phyloP scores from a whole-genome alignment of 192 early-diverging fungal species.

The Umbelopsis isabellina region DNA sequence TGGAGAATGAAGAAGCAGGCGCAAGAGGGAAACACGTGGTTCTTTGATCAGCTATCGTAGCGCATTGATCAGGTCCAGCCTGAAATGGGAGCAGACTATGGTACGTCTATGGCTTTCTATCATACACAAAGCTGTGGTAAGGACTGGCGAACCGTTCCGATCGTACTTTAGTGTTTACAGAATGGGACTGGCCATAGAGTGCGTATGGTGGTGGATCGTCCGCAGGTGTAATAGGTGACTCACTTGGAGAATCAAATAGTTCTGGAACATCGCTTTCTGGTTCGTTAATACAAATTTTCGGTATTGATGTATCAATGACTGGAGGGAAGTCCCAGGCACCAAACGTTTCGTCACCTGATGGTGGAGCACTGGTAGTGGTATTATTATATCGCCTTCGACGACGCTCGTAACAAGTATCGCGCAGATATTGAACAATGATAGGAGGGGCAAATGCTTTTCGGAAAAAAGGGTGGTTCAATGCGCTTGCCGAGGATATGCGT shows the following conservation, averaged over 20 bases:
- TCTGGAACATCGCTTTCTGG: not conserved
- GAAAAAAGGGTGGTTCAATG: slow-evolving; percentile 31
- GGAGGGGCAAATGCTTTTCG: slow-evolving; percentile 8
- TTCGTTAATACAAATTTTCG: not conserved
- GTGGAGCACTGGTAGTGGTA: not conserved
- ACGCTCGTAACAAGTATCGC: slow-evolving; percentile 15
- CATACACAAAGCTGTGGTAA: too few species aligned
- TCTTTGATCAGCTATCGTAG: too few species aligned
- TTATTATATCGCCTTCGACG: not conserved
- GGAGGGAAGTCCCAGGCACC: slow-evolving; percentile 19
- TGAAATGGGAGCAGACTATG: too few species aligned
- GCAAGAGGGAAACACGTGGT: too few species aligned
- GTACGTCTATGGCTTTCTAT: too few species aligned
- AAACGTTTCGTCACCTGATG: not conserved
- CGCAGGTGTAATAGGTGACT: slow-evolving; percentile 26
- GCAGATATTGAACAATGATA: slow-evolving; percentile 21
- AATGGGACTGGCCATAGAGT: too few species aligned
- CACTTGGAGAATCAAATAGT: slow-evolving; percentile 15
- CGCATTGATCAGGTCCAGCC: too few species aligned
- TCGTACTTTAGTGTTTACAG: too few species aligned
- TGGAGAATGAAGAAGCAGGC: too few species aligned
- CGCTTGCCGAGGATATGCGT: slow-evolving; percentile 17
- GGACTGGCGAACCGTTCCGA: too few species aligned
- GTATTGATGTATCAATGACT: slow-evolving; percentile 19
- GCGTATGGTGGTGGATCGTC: not conserved